These are phyloP conservation scores for Syzygium aqueum DNA, from an alignment of 345 rosid species.

Conservation along the genomic window DNA sequence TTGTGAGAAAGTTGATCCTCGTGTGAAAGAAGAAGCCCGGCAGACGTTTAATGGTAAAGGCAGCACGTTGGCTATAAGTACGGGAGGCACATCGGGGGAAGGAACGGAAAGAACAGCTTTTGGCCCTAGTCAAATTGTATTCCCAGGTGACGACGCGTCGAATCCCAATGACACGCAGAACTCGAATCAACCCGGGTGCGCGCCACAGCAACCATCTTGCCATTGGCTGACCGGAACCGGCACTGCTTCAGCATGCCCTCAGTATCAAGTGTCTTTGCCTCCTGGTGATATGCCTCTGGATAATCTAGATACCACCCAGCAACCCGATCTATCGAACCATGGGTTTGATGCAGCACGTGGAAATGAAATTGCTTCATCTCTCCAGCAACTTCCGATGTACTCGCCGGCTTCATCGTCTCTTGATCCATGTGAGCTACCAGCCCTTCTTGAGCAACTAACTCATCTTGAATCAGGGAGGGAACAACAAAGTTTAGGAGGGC, in stretches of 20 bases:
- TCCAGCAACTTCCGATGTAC: background rate
- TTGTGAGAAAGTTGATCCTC: background rate
- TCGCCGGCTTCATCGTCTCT: rapidly evolving
- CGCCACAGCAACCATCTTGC: background rate
- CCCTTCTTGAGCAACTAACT: background rate
- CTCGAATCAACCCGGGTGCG: background rate
- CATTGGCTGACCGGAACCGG: rapidly evolving
- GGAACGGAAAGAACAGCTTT: background rate
- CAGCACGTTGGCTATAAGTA: rapidly evolving
- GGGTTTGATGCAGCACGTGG: background rate
- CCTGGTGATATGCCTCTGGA: background rate
- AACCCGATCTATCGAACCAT: background rate
- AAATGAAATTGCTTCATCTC: background rate
- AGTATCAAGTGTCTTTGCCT: background rate
- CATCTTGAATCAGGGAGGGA: rapidly evolving
- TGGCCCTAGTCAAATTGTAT: rapidly evolving
- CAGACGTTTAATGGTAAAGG: rapidly evolving
- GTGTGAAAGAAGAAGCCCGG: background rate
- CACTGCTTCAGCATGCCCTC: background rate
- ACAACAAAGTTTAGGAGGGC: background rate
- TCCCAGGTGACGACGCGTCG: rapidly evolving
- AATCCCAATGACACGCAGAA: background rate
- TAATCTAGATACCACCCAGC: background rate
- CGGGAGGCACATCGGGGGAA: background rate
- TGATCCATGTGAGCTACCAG: rapidly evolving